Evolutionary conservation across 768 basidiomycete genomes (phyloP).

Genomic region (Butyriboletus loyo): DNA sequence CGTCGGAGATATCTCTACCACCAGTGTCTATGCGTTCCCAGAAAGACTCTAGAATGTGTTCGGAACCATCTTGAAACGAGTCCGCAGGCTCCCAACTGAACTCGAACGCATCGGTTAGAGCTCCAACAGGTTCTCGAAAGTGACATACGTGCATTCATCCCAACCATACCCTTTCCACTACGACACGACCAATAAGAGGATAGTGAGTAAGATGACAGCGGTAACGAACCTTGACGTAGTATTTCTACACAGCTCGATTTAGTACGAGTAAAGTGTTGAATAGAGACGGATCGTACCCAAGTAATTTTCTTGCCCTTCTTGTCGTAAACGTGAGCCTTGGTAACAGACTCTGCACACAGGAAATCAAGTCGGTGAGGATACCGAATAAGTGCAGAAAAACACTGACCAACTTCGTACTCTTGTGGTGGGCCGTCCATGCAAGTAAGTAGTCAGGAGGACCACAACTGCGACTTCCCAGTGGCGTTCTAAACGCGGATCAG

Average conservation of each 20-base stretch:
- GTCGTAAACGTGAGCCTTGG: conserved; percentile 48
- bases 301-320: conserved; percentile 43
- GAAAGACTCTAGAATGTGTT: conserved; percentile 44
- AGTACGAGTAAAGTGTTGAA: conserved; percentile 5
- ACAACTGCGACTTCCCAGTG: conserved; percentile 1
- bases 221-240: conserved; percentile 52
- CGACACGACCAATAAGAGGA: conserved; percentile 2
- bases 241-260: conserved; percentile 41
- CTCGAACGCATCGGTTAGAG: conserved; percentile 5
- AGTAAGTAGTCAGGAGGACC: conserved; percentile 13
- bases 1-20: conserved; percentile 46
- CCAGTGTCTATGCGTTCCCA: conserved; percentile 35
- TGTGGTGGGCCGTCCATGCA: conserved; percentile 38
- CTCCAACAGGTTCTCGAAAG: not conserved
- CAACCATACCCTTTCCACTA: conserved; percentile 63
- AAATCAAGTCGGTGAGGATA: not conserved
- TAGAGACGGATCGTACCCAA: conserved; percentile 43
- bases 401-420: conserved; percentile 71
- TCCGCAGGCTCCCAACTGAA: conserved; percentile 65
- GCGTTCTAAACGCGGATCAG: not conserved
- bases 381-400: not conserved
- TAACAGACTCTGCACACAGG: conserved; percentile 45
- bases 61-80: conserved; percentile 55
- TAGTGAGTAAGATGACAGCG: not conserved
- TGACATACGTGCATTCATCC: conserved; percentile 57